A percentile compares a stretch with the other conserved stretches of the same genome.
phyloP scores from a whole-genome alignment of 768 basidiomycete species.

The Hypholoma sublateritium region DNA sequence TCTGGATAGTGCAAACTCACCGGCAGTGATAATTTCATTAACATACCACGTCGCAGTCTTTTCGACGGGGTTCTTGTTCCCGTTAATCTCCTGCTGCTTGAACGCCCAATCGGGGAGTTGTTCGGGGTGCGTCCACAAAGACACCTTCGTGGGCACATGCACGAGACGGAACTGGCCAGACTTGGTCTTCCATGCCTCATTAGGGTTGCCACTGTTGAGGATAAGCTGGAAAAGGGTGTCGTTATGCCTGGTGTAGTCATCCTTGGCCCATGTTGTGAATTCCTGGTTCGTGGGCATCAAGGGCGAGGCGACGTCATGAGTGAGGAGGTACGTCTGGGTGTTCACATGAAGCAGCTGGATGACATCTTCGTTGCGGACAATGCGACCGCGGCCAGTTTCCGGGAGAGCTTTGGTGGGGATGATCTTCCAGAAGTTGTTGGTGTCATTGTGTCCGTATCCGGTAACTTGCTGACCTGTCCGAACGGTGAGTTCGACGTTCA shows the following conservation, averaged over 20 bases:
- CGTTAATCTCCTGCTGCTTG: constrained; percentile 97
- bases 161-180: constrained; percentile 89
- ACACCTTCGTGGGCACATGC: constrained; percentile 87
- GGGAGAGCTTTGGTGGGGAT: constrained; percentile 94
- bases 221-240: constrained; percentile 87
- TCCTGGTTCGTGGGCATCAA: constrained; percentile 98
- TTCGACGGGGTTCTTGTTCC: constrained; percentile 88
- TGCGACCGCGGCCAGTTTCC: constrained; percentile 88
- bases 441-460: constrained; percentile 90
- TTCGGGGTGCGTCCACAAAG: constrained; percentile 88
- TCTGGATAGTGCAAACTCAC: constrained; percentile 6
- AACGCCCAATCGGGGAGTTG: constrained; percentile 95
- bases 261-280: constrained; percentile 89
- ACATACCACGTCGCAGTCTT: constrained; percentile 87
- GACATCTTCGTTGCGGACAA: constrained; percentile 87
- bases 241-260: constrained; percentile 74
- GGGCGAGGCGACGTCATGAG: constrained; percentile 97
- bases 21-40: constrained; percentile 72
- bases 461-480: constrained; percentile 88
- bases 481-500: no score
- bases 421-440: constrained; percentile 95
- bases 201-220: constrained; percentile 71
- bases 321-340: constrained; percentile 81
- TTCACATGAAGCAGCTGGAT: constrained; percentile 87
- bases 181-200: constrained; percentile 91